These are phyloP conservation scores for Colletotrichum tropicale DNA, from an alignment of 2,329 filamentous ascomycete species.

Conservation along the genomic window DNA sequence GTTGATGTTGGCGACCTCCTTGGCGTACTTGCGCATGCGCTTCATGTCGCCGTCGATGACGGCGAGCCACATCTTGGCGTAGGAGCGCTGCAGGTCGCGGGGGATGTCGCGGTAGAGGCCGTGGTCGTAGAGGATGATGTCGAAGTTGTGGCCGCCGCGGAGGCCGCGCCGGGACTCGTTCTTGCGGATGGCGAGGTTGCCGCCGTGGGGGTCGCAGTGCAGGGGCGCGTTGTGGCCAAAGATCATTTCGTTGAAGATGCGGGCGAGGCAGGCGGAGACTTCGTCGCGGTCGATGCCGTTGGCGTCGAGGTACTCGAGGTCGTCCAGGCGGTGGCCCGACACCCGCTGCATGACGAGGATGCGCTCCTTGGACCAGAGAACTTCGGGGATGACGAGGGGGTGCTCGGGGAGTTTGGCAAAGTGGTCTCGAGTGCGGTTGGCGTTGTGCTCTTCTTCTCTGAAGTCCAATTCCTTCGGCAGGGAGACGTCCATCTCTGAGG, in stretches of 20 bases:
- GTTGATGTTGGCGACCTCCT: constrained; percentile 85
- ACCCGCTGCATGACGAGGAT: constrained; percentile 97
- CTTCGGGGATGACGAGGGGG: constrained; percentile 88
- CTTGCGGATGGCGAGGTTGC: constrained; percentile 90
- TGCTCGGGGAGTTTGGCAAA: constrained; percentile 75
- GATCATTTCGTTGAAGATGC: constrained; percentile 99
- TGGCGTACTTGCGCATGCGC: constrained; percentile 86
- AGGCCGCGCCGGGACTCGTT: constrained; percentile 63
- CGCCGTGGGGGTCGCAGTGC: constrained; percentile 96
- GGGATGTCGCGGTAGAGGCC: constrained; percentile 95
- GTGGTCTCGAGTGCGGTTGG: constrained; percentile 77
- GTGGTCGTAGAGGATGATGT: constrained; percentile 95
- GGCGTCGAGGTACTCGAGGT: constrained; percentile 83
- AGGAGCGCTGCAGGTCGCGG: constrained; percentile 75
- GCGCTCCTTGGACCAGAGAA: constrained; percentile 86
- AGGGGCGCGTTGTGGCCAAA: constrained; percentile 88
- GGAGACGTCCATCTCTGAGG: constrained; percentile 89
- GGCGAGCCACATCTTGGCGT: constrained; percentile 97
- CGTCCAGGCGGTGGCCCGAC: constrained; percentile 84
- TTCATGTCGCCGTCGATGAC: constrained; percentile 88
- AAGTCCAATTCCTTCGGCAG: constrained; percentile 94
- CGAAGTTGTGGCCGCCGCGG: constrained; percentile 74
- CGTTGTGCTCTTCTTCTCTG: constrained; percentile 82
- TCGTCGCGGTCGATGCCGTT: constrained; percentile 93
- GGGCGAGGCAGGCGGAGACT: constrained; percentile 87